Base-by-base conservation (phyloP, 129 eudicot genomes). In the Smallanthus sonchifolius region DNA sequence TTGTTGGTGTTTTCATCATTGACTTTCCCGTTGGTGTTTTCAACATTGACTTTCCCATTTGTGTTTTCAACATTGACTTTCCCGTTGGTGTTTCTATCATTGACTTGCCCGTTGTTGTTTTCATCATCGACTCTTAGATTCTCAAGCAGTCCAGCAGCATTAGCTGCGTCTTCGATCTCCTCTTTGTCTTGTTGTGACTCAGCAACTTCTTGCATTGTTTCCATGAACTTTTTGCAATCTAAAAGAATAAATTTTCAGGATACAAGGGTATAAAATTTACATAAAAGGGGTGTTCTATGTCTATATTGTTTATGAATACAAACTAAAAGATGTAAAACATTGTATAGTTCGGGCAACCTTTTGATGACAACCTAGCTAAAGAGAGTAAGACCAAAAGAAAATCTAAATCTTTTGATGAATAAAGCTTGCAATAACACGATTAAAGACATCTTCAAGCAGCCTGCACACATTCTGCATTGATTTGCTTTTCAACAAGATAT, bases 201-300 rank as follows among this genome's bases (percentile, higher is more conserved):
- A 0, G 87, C 91, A 19, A 84, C 83, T 82, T 88, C 91, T 82
- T 86, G 85, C 43, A 88, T 65, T 17, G 77, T 79, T 73, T 88
- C 88, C 95, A 86, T 88, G 68, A 88, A 88, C 71, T 45, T 79
- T 43, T 84, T 88, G 87, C 88, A 83, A 79, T 88, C 95, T 88
- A 66, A 71, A 9, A 56, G 4, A 2, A 28, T 8, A 70, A 11
- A 70, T 24, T n/a, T n/a, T 24, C 30, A 24, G 30, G 30, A 24
- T 24, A 24, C 1, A 24, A 24, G 30, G 30, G 30, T 24, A 24
- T 24, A 24, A 24, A 24, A 0, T 24, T 24, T 0, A 24, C 1
- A 24, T 24, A 24, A 24, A 24, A 24, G 1, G 30, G 30, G 30
- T 24, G 30, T 24, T 24, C 30, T 24, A 24, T 24, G 1, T 24